These are phyloP conservation scores for Saprolegnia parasitica DNA, from an alignment of 352 stramenopile genomes.

Conservation along the genomic window DNA sequence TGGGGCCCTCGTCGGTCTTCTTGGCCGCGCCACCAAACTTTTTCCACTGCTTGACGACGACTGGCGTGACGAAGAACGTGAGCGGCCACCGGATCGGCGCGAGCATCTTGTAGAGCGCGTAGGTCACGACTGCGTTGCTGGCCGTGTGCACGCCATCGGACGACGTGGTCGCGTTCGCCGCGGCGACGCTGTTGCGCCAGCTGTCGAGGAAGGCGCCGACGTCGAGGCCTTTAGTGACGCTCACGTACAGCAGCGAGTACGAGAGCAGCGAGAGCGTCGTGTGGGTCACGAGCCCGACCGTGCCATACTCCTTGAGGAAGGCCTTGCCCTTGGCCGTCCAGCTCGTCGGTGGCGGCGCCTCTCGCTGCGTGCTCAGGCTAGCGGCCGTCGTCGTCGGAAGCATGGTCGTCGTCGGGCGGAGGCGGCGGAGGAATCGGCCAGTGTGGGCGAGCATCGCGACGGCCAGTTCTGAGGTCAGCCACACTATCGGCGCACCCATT, in stretches of 20 bases:
- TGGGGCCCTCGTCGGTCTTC: neutral
- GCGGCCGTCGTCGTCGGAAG: neutral
- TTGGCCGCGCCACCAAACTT: neutral
- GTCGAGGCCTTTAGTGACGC: slow-evolving; percentile 64
- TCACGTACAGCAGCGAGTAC: slow-evolving; percentile 71
- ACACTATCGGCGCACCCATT: neutral
- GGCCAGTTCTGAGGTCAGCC: neutral
- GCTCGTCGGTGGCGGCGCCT: slow-evolving; percentile 26
- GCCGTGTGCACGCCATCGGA: slow-evolving; percentile 8
- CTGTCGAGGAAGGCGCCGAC: slow-evolving; percentile 53
- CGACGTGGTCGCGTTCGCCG: slow-evolving; percentile 42
- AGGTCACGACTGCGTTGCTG: slow-evolving; percentile 66
- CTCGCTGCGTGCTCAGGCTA: neutral
- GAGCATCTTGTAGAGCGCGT: slow-evolving; percentile 76
- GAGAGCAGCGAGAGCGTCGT: slow-evolving; percentile 67
- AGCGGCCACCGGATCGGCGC: slow-evolving; percentile 73
- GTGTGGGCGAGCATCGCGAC: neutral
- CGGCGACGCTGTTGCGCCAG: slow-evolving; percentile 32
- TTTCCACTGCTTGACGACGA: slow-evolving; percentile 49
- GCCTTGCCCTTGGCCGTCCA: slow-evolving; percentile 71
- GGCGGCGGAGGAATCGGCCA: slow-evolving; percentile 3
- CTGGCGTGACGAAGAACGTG: slow-evolving; percentile 70
- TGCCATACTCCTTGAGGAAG: slow-evolving; percentile 78
- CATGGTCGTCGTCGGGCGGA: neutral
- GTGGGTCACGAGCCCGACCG: slow-evolving; percentile 70